phyloP scores from a whole-genome alignment of 345 rosid genomes.

The Carallia brachiata region DNA sequence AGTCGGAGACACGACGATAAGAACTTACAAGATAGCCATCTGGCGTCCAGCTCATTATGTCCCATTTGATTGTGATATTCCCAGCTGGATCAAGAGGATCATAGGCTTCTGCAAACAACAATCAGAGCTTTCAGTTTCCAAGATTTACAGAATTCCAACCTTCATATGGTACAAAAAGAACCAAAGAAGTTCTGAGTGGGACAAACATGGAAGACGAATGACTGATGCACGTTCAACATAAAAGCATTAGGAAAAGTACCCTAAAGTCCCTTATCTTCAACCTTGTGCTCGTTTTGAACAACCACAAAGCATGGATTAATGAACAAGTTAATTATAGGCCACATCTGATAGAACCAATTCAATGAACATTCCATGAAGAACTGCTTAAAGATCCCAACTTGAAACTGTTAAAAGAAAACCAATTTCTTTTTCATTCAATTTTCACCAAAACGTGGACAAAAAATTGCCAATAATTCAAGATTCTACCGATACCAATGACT shows the following conservation, averaged over 20 bases:
- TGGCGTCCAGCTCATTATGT: conserved; percentile 9
- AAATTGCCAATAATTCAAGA: too few species aligned
- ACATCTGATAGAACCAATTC: background rate
- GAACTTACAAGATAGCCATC: conserved; percentile 12
- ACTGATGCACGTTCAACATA: background rate
- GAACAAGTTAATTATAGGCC: background rate
- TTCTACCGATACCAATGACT: too few species aligned
- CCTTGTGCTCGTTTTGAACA: background rate
- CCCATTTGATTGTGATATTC: conserved; percentile 5
- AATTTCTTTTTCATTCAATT: background rate
- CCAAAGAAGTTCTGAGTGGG: background rate
- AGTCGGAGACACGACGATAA: too few species aligned
- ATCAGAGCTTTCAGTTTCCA: too few species aligned
- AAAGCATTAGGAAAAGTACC: background rate
- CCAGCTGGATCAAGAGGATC: conserved; percentile 8
- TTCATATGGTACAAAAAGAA: background rate
- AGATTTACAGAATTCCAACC: background rate
- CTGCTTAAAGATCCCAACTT: conserved; percentile 20
- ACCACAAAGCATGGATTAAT: background rate
- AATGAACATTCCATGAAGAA: background rate
- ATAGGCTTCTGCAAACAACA: conserved; percentile 37
- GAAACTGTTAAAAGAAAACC: conserved; percentile 10
- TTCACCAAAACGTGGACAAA: background rate
- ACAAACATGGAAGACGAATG: conserved; percentile 2
- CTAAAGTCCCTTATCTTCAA: background rate